phyloP scores from a whole-genome alignment of 768 basidiomycete genomes.

The Boletellus sp. region DNA sequence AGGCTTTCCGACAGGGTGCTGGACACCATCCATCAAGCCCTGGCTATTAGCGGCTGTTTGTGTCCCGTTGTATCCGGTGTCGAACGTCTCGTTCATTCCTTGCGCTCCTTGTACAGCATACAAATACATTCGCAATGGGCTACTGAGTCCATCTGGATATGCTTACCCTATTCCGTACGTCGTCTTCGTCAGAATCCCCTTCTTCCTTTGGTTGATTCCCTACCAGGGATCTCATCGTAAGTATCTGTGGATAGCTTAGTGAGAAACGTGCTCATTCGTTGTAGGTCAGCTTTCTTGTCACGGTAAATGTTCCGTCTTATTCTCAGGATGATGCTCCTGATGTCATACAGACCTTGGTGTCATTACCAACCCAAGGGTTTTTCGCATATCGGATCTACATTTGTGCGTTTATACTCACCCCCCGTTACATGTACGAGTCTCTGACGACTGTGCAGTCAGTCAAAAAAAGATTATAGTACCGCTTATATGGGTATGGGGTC shows the following conservation, averaged over 20 bases:
- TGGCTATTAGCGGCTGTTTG: background rate
- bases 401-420: background rate
- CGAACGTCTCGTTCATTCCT: background rate
- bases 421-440: background rate
- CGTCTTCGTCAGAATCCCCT: background rate
- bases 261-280: background rate
- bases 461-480: background rate
- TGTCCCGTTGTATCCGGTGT: background rate
- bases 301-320: background rate
- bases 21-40: background rate
- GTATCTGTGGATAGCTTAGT: background rate
- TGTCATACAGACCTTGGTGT: background rate
- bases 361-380: constrained; percentile 6
- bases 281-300: constrained; percentile 1
- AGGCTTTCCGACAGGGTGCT: background rate
- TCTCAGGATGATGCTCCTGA: background rate
- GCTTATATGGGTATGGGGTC: background rate
- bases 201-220: background rate
- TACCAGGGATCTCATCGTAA: background rate
- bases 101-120: background rate
- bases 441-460: background rate
- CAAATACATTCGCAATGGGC: background rate
- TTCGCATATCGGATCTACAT: constrained; percentile 14
- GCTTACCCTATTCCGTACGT: background rate
- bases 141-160: background rate